A percentile compares a stretch with the other conserved stretches of the same genome.
These are phyloP conservation scores for Arabis alpina DNA, from an alignment of 345 rosid genomes.

Conservation along the genomic window DNA sequence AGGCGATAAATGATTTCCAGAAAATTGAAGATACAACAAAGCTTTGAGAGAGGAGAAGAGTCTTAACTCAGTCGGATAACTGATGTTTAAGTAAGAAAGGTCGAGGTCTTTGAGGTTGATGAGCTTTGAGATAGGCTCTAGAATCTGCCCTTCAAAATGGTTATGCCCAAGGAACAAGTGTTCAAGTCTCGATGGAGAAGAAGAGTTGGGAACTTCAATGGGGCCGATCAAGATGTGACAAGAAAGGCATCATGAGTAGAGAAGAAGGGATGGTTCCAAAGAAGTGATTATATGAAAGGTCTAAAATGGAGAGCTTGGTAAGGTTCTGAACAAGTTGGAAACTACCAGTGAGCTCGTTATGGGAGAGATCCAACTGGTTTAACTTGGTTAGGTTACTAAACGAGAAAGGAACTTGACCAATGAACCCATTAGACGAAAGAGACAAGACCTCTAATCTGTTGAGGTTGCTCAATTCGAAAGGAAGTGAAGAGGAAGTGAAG, in stretches of 20 bases:
- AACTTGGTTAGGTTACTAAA: neutral
- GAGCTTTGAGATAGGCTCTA: constrained; percentile 6
- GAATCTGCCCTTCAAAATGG: neutral
- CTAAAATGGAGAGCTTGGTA: no score
- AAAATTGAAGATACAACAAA: neutral
- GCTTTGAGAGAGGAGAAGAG: neutral
- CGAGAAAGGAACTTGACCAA: constrained; percentile 23
- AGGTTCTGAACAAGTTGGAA: no score
- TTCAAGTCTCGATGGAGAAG: no score
- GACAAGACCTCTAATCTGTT: constrained; percentile 27
- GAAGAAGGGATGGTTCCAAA: no score
- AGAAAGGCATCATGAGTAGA: no score
- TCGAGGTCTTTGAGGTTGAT: neutral
- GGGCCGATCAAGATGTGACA: no score
- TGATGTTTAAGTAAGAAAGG: constrained; percentile 10
- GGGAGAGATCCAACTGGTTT: neutral
- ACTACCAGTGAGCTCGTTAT: no score
- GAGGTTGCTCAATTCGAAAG: constrained; percentile 5
- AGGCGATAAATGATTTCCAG: no score
- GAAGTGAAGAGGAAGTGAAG: constrained; percentile 10
- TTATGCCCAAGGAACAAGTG: neutral
- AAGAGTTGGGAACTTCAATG: no score
- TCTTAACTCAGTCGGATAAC: neutral
- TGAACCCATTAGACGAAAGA: constrained; percentile 13
- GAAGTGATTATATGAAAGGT: no score